These are phyloP conservation scores for Mucor lusitanicus DNA, from an alignment of 371 early-diverging fungal species.

Conservation along the genomic window DNA sequence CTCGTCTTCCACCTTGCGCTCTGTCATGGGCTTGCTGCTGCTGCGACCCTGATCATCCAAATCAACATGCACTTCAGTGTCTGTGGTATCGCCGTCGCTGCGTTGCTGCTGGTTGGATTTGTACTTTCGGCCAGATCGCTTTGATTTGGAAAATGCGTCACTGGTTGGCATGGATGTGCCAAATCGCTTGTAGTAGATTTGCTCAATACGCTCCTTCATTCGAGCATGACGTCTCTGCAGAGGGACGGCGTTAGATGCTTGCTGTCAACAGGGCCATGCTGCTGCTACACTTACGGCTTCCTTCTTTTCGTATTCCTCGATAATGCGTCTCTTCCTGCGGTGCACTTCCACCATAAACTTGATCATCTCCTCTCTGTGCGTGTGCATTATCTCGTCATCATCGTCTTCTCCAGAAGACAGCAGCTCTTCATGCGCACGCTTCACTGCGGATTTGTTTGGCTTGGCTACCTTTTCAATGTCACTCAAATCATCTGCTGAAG, in stretches of 20 bases:
- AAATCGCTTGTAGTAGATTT: slow-evolving; percentile 40
- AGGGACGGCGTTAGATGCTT: neutral
- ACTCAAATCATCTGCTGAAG: slow-evolving; percentile 26
- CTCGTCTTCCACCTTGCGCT: slow-evolving; percentile 33
- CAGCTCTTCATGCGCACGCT: slow-evolving; percentile 29
- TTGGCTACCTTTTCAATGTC: slow-evolving; percentile 16
- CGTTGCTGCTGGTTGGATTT: neutral
- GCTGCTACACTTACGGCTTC: slow-evolving; percentile 29
- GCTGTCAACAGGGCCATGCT: neutral
- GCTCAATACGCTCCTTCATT: slow-evolving; percentile 37
- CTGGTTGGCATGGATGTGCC: slow-evolving; percentile 30
- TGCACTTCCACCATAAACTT: slow-evolving; percentile 51
- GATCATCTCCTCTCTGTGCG: slow-evolving; percentile 40
- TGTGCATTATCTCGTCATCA: slow-evolving; percentile 37
- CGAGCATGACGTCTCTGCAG: slow-evolving; percentile 28
- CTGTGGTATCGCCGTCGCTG: slow-evolving; percentile 9
- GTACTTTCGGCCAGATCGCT: neutral
- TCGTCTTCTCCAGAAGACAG: slow-evolving; percentile 28
- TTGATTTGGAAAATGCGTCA: slow-evolving; percentile 1
- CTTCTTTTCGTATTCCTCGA: slow-evolving; percentile 48
- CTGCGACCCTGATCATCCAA: neutral
- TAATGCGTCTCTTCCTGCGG: slow-evolving; percentile 30
- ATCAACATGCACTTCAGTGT: neutral
- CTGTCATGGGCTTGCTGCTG: slow-evolving; percentile 1
- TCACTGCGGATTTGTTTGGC: slow-evolving; percentile 15